These are phyloP conservation scores for Colletotrichum tamarilloi DNA, from an alignment of 2,329 filamentous ascomycete genomes.

Conservation along the genomic window DNA sequence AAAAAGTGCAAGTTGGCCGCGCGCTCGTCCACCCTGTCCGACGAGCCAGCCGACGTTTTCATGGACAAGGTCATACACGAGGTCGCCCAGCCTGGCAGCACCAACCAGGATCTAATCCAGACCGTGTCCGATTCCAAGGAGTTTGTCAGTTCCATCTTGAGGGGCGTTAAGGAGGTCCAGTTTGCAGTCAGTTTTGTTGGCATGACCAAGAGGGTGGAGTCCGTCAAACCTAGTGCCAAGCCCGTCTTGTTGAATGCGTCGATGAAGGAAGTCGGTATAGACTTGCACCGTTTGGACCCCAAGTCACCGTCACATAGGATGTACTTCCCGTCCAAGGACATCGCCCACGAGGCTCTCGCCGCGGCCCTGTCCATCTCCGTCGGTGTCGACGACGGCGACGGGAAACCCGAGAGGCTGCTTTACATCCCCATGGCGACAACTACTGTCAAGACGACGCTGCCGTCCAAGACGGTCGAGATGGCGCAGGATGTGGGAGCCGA, in stretches of 20 bases:
- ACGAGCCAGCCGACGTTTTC: conserved; percentile 69
- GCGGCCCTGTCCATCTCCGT: conserved; percentile 93
- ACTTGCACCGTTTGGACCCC: conserved; percentile 89
- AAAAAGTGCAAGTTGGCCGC: conserved; percentile 53
- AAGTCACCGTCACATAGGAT: conserved; percentile 96
- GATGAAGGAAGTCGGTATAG: conserved; percentile 96
- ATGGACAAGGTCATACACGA: conserved; percentile 82
- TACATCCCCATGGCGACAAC: conserved; percentile 99
- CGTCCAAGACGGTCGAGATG: conserved; percentile 91
- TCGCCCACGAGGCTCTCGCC: conserved; percentile 93
- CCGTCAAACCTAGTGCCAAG: conserved; percentile 73
- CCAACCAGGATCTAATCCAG: conserved; percentile 77
- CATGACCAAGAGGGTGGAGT: conserved; percentile 81
- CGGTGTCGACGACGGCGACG: conserved; percentile 89
- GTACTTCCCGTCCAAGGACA: conserved; percentile 94
- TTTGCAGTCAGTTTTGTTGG: conserved; percentile 93
- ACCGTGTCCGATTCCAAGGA: conserved; percentile 93
- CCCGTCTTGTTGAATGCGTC: conserved; percentile 86
- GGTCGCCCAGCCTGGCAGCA: conserved; percentile 73
- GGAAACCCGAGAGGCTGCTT: conserved; percentile 84
- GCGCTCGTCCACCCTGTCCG: conserved; percentile 45
- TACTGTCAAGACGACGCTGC: conserved; percentile 91
- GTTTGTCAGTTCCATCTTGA: conserved; percentile 88
- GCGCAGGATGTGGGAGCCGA: conserved; percentile 77
- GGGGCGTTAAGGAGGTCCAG: conserved; percentile 96